Evolutionary conservation across 2,329 filamentous ascomycete species (phyloP).

Genomic region (Sporothrix euskadiensis): DNA sequence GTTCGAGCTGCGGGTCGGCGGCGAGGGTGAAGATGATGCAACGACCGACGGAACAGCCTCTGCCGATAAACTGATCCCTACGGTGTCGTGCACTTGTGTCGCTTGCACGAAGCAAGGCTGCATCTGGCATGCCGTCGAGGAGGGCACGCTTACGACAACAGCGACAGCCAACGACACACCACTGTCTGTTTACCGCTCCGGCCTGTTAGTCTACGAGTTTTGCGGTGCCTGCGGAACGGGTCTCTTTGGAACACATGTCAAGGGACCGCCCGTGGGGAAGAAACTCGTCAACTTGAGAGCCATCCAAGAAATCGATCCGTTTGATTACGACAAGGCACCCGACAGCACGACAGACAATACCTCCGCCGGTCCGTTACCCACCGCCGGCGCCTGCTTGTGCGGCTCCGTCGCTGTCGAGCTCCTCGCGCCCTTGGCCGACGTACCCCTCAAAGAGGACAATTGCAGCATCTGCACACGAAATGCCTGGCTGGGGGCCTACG

Average conservation of each 20-base stretch:
- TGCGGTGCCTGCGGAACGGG: conserved; percentile 26
- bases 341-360: too few relatives aligned
- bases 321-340: conserved; percentile 3
- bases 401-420: conserved; percentile 29
- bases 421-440: conserved; percentile 13
- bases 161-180: background rate
- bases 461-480: conserved; percentile 32
- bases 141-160: background rate
- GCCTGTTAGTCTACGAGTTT: conserved; percentile 25
- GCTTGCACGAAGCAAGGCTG: conserved; percentile 25
- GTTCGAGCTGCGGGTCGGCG: conserved; percentile 22
- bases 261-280: background rate
- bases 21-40: background rate
- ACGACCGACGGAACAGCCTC: background rate
- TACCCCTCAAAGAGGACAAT: conserved; percentile 30
- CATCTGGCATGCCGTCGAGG: conserved; percentile 13
- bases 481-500: conserved; percentile 29
- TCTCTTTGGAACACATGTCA: conserved; percentile 10
- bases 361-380: background rate
- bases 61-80: background rate
- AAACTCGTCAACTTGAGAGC: conserved; percentile 23
- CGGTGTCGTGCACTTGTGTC: background rate
- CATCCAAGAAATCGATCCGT: conserved; percentile 20
- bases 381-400: conserved; percentile 28
- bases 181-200: background rate